Evolutionary conservation across 352 stramenopile genomes (phyloP), one percentile per base, ranked within the genome.

Genomic region (Pythium chondricola): DNA sequence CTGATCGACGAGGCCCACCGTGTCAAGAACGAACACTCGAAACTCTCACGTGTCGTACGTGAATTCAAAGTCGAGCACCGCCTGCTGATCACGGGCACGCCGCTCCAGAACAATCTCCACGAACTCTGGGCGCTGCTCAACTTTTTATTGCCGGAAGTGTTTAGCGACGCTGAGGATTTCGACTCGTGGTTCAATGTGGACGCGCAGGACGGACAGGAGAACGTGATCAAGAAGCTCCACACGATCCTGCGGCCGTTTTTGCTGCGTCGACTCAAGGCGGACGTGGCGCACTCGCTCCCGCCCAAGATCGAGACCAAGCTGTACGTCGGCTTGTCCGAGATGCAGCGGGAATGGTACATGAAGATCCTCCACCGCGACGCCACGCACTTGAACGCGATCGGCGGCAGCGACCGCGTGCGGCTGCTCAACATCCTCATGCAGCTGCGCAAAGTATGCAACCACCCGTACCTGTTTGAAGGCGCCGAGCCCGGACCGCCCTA

Each of bases 81-180:
- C 11, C 70, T 97, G 54, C 65, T 97, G 21, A 96, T 97, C 62
- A 99, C 96, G 0, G 97, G 97, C 48, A 99, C 97, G 22, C 97
- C 97, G 30, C 66, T 99, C 35, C 96, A 99, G 71, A 99, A 99
- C 74, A 99, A 99, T 63, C 75, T 99, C 40, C 96, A 98, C 61
- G 97, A 99, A 73, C 77, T 99, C 3, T 99, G 97, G 97, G 97
- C 97, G 17, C 67, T 99, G 53, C 75, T 99, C n/a, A 99, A 99
- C 74, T 99, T 99, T 67, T 75, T 99, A 32, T 81, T 99, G 43
- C 85, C 77, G 0, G 72, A 74, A 38, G 70, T 90, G 27, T 99
- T 99, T 66, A 93, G 83, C 1, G 96, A 93, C 46, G 76, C 93
- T 9, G 96, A 99, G 18, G 94, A 98, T 57, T 99, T 99, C 48